Base-by-base conservation (phyloP, 2,329 filamentous ascomycete species). In the Didymella arachidicola region DNA sequence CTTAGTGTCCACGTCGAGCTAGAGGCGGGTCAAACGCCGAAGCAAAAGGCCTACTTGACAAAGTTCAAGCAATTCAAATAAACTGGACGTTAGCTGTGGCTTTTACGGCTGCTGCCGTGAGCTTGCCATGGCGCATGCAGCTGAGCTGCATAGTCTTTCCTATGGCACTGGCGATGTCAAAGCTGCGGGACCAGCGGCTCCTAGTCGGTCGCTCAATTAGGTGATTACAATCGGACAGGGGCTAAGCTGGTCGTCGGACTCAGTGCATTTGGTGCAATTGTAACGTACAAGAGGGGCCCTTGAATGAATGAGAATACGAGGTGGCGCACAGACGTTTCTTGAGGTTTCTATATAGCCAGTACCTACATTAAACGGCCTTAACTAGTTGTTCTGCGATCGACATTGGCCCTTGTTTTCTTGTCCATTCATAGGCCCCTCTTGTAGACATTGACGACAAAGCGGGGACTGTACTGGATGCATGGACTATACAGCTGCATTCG, bases 1-100 rank as follows among this genome's bases (percentile, higher is more conserved):
- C 45, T 53, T 59, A 53, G 50, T 25, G 45, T 53, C 45, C 50
- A 34, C 50, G 16, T 49, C 12, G 26, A 42, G 25, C 45, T 53
- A 50, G 12, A 29, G 22, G 19, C 39, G 46, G 25, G 27, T 41
- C 39, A 54, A 46, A 54, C 56, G 41, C 50, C 34, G 50, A 51
- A n/a, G 4, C 14, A 32, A 22, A 50, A 19, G 30, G 36, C 11
- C 38, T 51, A 14, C 32, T 34, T 22, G 30, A 51, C 53, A 45
- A 18, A 38, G 32, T 54, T 46, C 34, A 22, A 36, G 26, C 16
- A 47, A 42, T 18, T 45, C 50, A 54, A 48, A 53, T 32, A 2
- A 32, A 48, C 2, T 7, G 39, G 12, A 50, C 27, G 45, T 30
- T 51, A 12, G 32, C 29, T 34, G 32, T 36, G 39, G 50, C 50